Conservation (phyloP, 2,329 filamentous ascomycete species). For the Byssothecium circinans region DNA sequence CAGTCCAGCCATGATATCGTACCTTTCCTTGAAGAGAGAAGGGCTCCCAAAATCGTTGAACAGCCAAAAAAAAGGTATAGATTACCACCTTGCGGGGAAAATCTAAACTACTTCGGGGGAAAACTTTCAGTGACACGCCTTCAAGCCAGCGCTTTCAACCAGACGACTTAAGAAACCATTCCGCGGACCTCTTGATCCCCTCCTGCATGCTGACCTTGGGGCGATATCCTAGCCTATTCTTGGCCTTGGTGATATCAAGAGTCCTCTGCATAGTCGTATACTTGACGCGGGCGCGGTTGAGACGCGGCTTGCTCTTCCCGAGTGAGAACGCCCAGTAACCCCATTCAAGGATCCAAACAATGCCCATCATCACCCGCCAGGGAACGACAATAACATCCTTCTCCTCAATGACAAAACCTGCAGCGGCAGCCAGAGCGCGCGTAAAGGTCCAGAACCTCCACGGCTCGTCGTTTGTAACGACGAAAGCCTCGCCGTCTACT, state of each 20-base stretch:
- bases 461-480: constrained; percentile 18
- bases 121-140: not conserved
- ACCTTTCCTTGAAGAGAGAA: not conserved
- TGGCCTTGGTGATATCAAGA: constrained; percentile 20
- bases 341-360: constrained; percentile 10
- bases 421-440: constrained; percentile 3
- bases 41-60: too few species aligned
- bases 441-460: constrained; percentile 15
- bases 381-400: constrained; percentile 9
- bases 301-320: constrained; percentile 3
- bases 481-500: constrained; percentile 17
- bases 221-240: constrained; percentile 17
- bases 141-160: not conserved
- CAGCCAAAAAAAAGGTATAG: too few species aligned
- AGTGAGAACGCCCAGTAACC: constrained; percentile 10
- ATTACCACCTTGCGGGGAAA: too few species aligned
- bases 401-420: constrained; percentile 7
- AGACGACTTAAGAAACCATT: constrained; percentile 10
- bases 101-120: too few species aligned
- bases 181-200: constrained; percentile 10
- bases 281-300: constrained; percentile 7
- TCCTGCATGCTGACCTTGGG: constrained; percentile 18
- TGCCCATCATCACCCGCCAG: not conserved
- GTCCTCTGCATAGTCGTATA: constrained; percentile 10
- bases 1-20: not conserved